Evolutionary conservation across 2,329 filamentous ascomycete species (phyloP).

Genomic region (Alternaria consortialis): DNA sequence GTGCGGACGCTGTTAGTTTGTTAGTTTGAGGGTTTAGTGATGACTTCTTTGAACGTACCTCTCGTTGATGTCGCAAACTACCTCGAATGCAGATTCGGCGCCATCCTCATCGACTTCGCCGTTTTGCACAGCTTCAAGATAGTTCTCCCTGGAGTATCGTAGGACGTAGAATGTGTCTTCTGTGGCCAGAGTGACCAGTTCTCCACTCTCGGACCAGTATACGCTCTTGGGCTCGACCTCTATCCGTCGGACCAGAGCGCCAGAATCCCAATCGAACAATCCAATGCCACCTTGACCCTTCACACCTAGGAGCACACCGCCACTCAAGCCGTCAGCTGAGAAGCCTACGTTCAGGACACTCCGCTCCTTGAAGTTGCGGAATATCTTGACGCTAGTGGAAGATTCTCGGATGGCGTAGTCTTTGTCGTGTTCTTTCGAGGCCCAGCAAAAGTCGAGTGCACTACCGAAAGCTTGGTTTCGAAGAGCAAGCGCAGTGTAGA

Average conservation of each 20-base stretch:
- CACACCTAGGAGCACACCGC: slow-evolving; percentile 89
- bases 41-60: slow-evolving; percentile 62
- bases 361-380: slow-evolving; percentile 97
- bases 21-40: slow-evolving; percentile 17
- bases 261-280: slow-evolving; percentile 95
- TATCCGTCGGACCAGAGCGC: slow-evolving; percentile 88
- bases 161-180: slow-evolving; percentile 96
- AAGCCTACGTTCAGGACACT: slow-evolving; percentile 94
- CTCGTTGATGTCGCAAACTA: slow-evolving; percentile 95
- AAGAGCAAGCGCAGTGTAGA: slow-evolving; percentile 95
- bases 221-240: slow-evolving; percentile 78
- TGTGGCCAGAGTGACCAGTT: slow-evolving; percentile 90
- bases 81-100: slow-evolving; percentile 94
- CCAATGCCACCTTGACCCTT: slow-evolving; percentile 94
- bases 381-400: slow-evolving; percentile 91
- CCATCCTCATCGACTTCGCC: slow-evolving; percentile 89
- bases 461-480: slow-evolving; percentile 97
- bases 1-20: slow-evolving; percentile 74
- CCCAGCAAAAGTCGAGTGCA: slow-evolving; percentile 96
- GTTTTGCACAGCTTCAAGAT: slow-evolving; percentile 80
- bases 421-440: slow-evolving; percentile 95
- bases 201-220: slow-evolving; percentile 97
- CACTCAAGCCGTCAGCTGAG: slow-evolving; percentile 89
- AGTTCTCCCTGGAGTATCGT: slow-evolving; percentile 88
- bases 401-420: slow-evolving; percentile 98